Evolutionary conservation across 352 stramenopile genomes (phyloP), one percentile per base, ranked within the genome.

Genomic region (Pythium brachiatum): DNA sequence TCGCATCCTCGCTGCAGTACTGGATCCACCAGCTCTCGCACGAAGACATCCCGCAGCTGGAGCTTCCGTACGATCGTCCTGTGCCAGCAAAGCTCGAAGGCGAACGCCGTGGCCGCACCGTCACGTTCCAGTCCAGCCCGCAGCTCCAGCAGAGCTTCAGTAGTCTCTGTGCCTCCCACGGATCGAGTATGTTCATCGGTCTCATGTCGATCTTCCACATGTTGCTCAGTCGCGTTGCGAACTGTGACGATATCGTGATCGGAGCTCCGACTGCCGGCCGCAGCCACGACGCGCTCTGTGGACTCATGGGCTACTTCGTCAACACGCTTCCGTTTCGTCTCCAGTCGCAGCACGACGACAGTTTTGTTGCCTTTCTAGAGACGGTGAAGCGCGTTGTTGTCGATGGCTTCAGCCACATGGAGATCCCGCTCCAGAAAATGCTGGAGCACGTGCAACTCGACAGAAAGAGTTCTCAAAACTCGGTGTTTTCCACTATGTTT

Each of bases 401-500:
- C 18, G 65, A 55, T 1, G 73, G 69, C 11, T 81, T 86, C 43
- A 69, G 58, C 8, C 69, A 86, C 65, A 79, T 76, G 63, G 75
- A 83, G 16, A 64, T 85, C 15, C 79, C 79, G 0, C 76, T 86
- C 29, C 73, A 84, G 43, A 75, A 77, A 25, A 78, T 85, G 0
- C 46, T 86, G 18, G 73, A 86, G 32, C 68, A 82, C 46, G 55
- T 86, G 7, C 57, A 32, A 27, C 57, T 56, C 38, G 64, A 62
- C 31, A 58, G 66, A 34, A 64, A 21, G 5, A 25, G 55, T 12
- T 59, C 41, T 3, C 57, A 70, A 3, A 63, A 72, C 12, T 50
- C 67, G 26, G 62, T 86, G 25, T 86, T 80, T 53, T 69, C 81
- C 55, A 71, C 78, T 55, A 84, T 88, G 76, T 88, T 88, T 63